A percentile compares a stretch with the other conserved stretches of the same genome.
phyloP scores from a whole-genome alignment of 2,329 filamentous ascomycete species.

The Epichloe hybrida region DNA sequence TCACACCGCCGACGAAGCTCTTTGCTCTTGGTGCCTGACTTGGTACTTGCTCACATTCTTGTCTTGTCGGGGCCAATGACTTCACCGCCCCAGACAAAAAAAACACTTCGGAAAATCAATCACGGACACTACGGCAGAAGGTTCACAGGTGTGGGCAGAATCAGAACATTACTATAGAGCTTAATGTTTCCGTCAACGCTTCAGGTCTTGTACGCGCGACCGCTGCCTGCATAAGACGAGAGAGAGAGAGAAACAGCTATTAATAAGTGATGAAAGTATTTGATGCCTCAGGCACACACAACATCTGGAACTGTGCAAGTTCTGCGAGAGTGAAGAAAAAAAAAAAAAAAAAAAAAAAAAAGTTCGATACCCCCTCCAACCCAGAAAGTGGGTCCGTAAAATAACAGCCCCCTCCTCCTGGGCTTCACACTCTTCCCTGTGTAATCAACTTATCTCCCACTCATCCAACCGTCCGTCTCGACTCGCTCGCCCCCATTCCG shows the following conservation, averaged over 20 bases:
- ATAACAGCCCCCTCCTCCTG: conserved; percentile 3
- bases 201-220: too few relatives aligned
- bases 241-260: too few relatives aligned
- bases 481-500: background rate
- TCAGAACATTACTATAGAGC: too few relatives aligned
- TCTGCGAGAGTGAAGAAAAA: background rate
- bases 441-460: background rate
- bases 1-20: background rate
- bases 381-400: conserved; percentile 3
- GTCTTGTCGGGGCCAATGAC: too few relatives aligned
- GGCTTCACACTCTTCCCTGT: background rate
- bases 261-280: too few relatives aligned
- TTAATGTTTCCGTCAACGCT: too few relatives aligned
- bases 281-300: conserved; percentile 1
- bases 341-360: background rate
- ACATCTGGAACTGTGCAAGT: background rate
- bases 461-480: background rate
- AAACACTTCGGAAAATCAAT: too few relatives aligned
- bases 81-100: too few relatives aligned
- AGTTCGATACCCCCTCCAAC: conserved; percentile 5
- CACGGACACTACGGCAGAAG: too few relatives aligned
- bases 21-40: background rate
- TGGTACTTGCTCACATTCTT: background rate
- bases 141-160: too few relatives aligned
- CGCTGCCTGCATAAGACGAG: too few relatives aligned